These are phyloP conservation scores for Aspergillus sclerotiicarbonarius DNA, from an alignment of 495 filamentous ascomycete genomes.

Conservation along the genomic window DNA sequence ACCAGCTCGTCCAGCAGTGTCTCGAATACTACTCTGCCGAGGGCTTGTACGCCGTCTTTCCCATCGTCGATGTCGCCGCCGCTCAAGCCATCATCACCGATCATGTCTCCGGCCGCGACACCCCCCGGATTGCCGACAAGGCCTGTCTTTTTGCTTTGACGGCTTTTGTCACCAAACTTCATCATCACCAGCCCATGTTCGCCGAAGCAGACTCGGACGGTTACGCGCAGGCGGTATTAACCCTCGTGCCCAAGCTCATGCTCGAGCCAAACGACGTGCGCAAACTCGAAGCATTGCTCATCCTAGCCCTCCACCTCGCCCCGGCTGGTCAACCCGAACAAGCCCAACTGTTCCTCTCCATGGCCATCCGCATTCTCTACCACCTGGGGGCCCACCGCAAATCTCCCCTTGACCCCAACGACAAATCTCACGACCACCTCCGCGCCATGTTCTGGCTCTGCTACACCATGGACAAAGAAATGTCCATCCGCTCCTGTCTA, in stretches of 20 bases:
- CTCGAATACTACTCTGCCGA: slow-evolving; percentile 21
- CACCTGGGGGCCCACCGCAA: slow-evolving; percentile 21
- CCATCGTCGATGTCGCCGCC: slow-evolving; percentile 15
- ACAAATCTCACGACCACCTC: slow-evolving; percentile 13
- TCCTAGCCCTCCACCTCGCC: slow-evolving; percentile 23
- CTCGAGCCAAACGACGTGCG: slow-evolving; percentile 22
- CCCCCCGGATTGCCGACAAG: slow-evolving; percentile 13
- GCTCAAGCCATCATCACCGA: neutral
- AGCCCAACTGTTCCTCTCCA: slow-evolving; percentile 20
- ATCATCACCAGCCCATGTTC: slow-evolving; percentile 24
- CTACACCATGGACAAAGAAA: slow-evolving; percentile 35
- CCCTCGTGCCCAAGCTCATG: slow-evolving; percentile 20
- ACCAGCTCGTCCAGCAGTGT: slow-evolving; percentile 15
- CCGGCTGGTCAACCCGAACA: slow-evolving; percentile 25
- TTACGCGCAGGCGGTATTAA: slow-evolving; percentile 23
- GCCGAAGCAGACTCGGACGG: slow-evolving; percentile 19
- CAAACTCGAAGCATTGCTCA: slow-evolving; percentile 24
- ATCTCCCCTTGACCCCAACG: neutral
- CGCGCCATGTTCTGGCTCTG: slow-evolving; percentile 39
- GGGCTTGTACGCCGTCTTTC: slow-evolving; percentile 29
- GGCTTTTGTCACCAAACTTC: slow-evolving; percentile 25
- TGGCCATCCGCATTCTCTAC: slow-evolving; percentile 24
- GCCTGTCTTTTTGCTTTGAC: slow-evolving; percentile 28
- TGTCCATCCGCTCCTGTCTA: slow-evolving; percentile 27
- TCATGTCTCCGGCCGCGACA: neutral